These are phyloP conservation scores for Cinchona pubescens DNA, from an alignment of 257 asterid species.

Conservation along the genomic window DNA sequence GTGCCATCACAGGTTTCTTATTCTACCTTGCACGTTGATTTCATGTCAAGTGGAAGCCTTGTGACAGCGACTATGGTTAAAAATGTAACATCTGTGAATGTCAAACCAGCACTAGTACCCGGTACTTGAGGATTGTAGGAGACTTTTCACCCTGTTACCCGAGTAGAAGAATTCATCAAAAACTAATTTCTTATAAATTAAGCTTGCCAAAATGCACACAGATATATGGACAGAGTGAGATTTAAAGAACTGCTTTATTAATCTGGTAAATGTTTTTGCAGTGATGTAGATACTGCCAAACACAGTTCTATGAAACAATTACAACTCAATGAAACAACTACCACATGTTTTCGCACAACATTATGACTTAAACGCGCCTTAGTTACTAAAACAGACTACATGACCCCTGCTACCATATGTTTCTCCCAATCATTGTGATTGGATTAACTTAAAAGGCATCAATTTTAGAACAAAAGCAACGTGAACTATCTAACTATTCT, in stretches of 20 bases:
- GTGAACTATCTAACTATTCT: neutral
- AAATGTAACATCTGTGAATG: no score
- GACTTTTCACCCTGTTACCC: neutral
- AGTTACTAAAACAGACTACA: neutral
- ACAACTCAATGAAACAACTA: neutral
- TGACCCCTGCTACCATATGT: conserved; percentile 1
- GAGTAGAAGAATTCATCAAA: neutral
- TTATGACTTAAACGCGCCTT: neutral
- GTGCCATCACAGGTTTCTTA: no score
- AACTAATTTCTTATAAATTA: neutral
- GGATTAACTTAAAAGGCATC: conserved; percentile 2
- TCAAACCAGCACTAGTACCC: no score
- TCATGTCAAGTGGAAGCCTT: no score
- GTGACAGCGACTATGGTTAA: no score
- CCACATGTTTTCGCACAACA: neutral
- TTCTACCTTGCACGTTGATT: no score
- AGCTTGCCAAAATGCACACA: neutral
- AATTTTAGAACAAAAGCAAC: neutral
- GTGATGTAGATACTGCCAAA: neutral
- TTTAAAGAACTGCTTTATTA: neutral
- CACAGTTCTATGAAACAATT: neutral
- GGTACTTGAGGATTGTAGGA: neutral
- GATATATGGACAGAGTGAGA: no score
- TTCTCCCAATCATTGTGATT: neutral
- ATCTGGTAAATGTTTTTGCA: neutral